phyloP scores from a whole-genome alignment of 208 protist genomes.

The Trypanosoma lewisi region DNA sequence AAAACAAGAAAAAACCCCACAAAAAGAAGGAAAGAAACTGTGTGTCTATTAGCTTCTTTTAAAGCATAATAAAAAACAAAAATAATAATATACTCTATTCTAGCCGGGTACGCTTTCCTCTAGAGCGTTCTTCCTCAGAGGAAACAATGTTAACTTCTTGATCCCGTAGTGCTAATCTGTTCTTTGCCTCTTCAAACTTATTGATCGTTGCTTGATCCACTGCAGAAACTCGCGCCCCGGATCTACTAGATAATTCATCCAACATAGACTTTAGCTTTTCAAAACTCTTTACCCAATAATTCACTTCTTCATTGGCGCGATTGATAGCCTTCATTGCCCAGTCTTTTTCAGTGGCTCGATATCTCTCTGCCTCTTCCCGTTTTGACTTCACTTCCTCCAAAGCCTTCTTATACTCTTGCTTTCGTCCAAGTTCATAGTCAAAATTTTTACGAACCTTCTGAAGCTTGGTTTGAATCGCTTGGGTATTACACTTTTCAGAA shows the following conservation, averaged over 20 bases:
- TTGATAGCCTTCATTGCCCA: slow-evolving; percentile 56
- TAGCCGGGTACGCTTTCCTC: slow-evolving; percentile 11
- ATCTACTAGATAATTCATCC: slow-evolving; percentile 30
- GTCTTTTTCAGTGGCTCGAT: slow-evolving; percentile 53
- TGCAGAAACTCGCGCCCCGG: slow-evolving; percentile 32
- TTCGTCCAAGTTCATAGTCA: slow-evolving; percentile 66
- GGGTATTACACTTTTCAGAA: slow-evolving; percentile 20
- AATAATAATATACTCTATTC: slow-evolving; percentile 13
- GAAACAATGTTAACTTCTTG: slow-evolving; percentile 5
- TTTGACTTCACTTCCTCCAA: slow-evolving; percentile 59
- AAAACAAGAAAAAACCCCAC: slow-evolving; percentile 2
- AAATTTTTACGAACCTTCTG: slow-evolving; percentile 49
- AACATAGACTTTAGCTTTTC: slow-evolving; percentile 71
- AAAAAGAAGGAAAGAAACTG: slow-evolving; percentile 21
- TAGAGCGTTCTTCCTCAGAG: neutral
- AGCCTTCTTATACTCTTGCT: slow-evolving; percentile 78
- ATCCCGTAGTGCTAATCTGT: slow-evolving; percentile 9
- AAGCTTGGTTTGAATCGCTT: slow-evolving; percentile 25
- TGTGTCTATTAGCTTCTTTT: slow-evolving; percentile 15
- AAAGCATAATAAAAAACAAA: slow-evolving; percentile 12
- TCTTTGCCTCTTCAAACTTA: slow-evolving; percentile 45
- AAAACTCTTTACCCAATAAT: slow-evolving; percentile 79
- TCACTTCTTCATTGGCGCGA: slow-evolving; percentile 61
- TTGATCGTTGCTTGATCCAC: slow-evolving; percentile 46
- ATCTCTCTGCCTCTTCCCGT: slow-evolving; percentile 57